A percentile compares a stretch with the other conserved stretches of the same genome.
Conservation (phyloP, 2,329 filamentous ascomycete species). For the Pseudocercospora fijiensis region DNA sequence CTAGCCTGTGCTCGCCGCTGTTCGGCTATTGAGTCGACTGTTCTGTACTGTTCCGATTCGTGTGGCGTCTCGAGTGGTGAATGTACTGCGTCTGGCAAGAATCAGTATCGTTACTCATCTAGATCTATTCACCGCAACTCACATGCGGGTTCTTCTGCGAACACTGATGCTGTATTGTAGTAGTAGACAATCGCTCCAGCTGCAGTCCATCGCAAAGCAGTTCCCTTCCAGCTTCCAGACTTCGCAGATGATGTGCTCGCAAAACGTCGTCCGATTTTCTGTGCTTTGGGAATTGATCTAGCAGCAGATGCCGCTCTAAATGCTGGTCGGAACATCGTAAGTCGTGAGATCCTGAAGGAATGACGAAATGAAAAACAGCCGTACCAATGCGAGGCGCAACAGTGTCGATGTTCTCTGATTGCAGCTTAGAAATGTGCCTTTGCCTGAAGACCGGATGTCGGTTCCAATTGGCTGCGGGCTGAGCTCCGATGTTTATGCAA, state of each 20-base stretch:
- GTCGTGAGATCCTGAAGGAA: conserved; percentile 12
- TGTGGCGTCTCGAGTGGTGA: conserved; percentile 43
- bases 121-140: conserved; percentile 38
- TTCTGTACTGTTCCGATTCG: conserved; percentile 45
- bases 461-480: neutral
- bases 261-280: conserved; percentile 45
- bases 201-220: conserved; percentile 69
- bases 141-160: conserved; percentile 80
- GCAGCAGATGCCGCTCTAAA: conserved; percentile 44
- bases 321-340: conserved; percentile 54
- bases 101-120: conserved; percentile 17
- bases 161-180: conserved; percentile 86
- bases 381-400: conserved; percentile 13
- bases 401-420: neutral
- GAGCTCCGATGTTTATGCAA: neutral
- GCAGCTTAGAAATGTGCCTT: conserved; percentile 17
- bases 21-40: conserved; percentile 47
- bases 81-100: conserved; percentile 32
- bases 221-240: conserved; percentile 79
- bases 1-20: conserved; percentile 41
- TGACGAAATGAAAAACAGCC: conserved; percentile 6
- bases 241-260: conserved; percentile 60
- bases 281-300: conserved; percentile 38
- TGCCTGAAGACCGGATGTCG: neutral
- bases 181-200: conserved; percentile 80